Conservation (phyloP, 2,329 filamentous ascomycete species). For the Alternaria alternata region DNA sequence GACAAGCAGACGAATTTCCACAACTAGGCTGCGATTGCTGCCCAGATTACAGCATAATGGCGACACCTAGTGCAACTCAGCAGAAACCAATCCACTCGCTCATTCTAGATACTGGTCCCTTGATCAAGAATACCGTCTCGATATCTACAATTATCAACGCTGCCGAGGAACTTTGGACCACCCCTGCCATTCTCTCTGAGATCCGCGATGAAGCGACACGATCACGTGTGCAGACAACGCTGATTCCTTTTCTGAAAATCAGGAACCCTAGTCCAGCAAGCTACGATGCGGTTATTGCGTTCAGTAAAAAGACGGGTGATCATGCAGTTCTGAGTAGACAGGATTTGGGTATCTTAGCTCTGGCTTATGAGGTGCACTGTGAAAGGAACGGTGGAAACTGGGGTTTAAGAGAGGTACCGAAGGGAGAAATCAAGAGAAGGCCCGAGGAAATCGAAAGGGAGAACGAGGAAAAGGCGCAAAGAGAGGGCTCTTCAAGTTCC, state of each 20-base stretch:
- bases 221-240: slow-evolving; percentile 79
- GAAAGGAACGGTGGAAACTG: slow-evolving; percentile 91
- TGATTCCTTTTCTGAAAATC: slow-evolving; percentile 84
- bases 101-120: slow-evolving; percentile 87
- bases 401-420: slow-evolving; percentile 79
- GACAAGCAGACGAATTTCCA: neutral
- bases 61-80: slow-evolving; percentile 22
- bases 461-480: slow-evolving; percentile 27
- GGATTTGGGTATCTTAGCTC: slow-evolving; percentile 86
- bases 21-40: neutral
- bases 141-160: slow-evolving; percentile 82
- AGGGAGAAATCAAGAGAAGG: slow-evolving; percentile 76
- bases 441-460: slow-evolving; percentile 25
- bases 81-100: slow-evolving; percentile 80
- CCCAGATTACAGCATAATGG: neutral
- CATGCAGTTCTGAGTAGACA: slow-evolving; percentile 84
- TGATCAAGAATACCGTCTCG: slow-evolving; percentile 91
- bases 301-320: slow-evolving; percentile 90
- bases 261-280: slow-evolving; percentile 78
- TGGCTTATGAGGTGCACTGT: slow-evolving; percentile 94
- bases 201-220: slow-evolving; percentile 86
- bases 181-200: slow-evolving; percentile 85
- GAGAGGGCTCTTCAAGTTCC: slow-evolving; percentile 13
- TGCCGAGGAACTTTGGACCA: slow-evolving; percentile 71
- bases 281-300: slow-evolving; percentile 80